These are phyloP conservation scores for Candida sanyiensis DNA, from an alignment of 805 yeast species.

Conservation along the genomic window DNA sequence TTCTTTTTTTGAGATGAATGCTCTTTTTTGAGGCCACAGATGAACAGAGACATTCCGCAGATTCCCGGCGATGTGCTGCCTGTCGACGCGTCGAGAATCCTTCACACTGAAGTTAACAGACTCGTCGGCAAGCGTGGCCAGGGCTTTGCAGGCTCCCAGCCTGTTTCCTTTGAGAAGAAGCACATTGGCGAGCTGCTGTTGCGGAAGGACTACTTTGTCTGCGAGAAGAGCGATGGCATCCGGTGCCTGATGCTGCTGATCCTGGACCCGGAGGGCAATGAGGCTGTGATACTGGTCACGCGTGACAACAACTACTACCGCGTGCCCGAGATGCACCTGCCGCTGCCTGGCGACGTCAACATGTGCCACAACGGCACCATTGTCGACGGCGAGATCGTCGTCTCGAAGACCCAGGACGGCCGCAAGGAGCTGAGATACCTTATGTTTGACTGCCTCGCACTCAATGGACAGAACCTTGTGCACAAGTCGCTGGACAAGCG, in stretches of 20 bases:
- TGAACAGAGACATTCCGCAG: conserved; percentile 55
- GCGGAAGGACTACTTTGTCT: conserved; percentile 80
- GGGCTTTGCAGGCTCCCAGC: conserved; percentile 89
- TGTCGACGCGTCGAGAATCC: conserved; percentile 59
- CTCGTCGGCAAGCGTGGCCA: conserved; percentile 47
- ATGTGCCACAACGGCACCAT: conserved; percentile 81
- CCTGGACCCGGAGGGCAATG: conserved; percentile 67
- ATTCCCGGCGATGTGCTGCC: conserved; percentile 84
- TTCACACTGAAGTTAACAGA: conserved; percentile 62
- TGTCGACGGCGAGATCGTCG: conserved; percentile 90
- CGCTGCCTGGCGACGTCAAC: conserved; percentile 44
- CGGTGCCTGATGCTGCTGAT: conserved; percentile 70
- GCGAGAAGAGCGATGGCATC: conserved; percentile 94
- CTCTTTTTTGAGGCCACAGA: background rate
- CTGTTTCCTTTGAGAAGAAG: conserved; percentile 76
- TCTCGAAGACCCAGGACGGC: conserved; percentile 53
- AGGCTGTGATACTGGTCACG: conserved; percentile 83
- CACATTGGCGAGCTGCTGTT: conserved; percentile 61
- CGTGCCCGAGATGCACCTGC: conserved; percentile 82
- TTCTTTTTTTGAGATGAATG: background rate
- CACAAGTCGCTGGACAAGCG: conserved; percentile 73
- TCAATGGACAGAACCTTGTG: conserved; percentile 68
- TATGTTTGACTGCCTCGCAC: conserved; percentile 86
- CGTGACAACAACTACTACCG: conserved; percentile 82
- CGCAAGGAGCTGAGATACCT: conserved; percentile 69